A percentile compares a stretch with the other conserved stretches of the same genome.
These are phyloP conservation scores for Scedosporium aurantiacum DNA, from an alignment of 2,329 filamentous ascomycete species.

Conservation along the genomic window DNA sequence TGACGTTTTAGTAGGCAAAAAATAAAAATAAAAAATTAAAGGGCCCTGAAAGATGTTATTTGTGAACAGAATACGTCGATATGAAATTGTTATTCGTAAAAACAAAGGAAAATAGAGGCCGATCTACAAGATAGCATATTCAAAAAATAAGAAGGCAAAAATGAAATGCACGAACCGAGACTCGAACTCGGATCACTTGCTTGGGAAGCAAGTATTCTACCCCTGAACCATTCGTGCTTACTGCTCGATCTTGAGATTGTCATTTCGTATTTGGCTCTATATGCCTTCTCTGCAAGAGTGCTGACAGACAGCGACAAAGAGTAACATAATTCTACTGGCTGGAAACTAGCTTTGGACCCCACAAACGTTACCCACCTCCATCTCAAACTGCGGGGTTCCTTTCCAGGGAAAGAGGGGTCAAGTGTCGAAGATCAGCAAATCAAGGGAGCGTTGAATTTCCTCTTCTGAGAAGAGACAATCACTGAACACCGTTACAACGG, in stretches of 20 bases:
- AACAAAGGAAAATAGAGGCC: background rate
- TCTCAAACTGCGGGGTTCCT: background rate
- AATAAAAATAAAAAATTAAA: too few species aligned
- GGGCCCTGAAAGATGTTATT: background rate
- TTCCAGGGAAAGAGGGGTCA: background rate
- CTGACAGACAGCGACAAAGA: too few species aligned
- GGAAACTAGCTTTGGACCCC: background rate
- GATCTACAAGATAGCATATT: background rate
- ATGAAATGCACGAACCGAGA: constrained; percentile 3
- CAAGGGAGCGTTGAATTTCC: background rate
- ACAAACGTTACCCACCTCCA: background rate
- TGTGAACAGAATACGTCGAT: too few species aligned
- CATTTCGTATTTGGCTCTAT: background rate
- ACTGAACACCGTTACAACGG: too few species aligned
- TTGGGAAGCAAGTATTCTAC: constrained; percentile 7
- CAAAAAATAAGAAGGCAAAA: background rate
- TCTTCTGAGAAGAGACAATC: background rate
- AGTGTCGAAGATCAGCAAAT: background rate
- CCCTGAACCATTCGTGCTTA: constrained; percentile 4
- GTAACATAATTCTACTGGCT: background rate
- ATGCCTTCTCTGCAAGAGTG: background rate
- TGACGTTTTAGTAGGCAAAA: too few species aligned
- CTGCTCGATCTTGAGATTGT: background rate
- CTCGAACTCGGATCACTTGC: constrained; percentile 6
- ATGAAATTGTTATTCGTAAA: background rate